These are phyloP conservation scores for Flaveria floridana DNA, from an alignment of 140 eudicot genomes.

Conservation along the genomic window DNA sequence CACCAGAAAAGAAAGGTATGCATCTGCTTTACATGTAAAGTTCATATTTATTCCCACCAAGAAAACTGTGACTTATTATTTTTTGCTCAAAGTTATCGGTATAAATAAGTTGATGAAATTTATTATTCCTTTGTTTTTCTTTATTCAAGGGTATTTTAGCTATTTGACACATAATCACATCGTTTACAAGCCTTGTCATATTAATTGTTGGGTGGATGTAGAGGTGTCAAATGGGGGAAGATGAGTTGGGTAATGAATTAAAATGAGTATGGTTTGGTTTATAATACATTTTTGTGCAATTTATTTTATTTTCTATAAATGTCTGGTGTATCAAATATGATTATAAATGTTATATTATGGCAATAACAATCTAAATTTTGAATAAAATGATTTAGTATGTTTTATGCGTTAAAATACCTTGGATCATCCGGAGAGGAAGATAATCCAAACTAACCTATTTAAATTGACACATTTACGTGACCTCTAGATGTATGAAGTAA, in stretches of 20 bases:
- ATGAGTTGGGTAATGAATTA: background rate
- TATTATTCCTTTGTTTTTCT: background rate
- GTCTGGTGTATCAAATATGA: background rate
- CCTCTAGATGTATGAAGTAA: constrained; percentile 10
- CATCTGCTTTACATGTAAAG: background rate
- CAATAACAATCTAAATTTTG: background rate
- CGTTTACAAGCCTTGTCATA: background rate
- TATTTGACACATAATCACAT: constrained; percentile 5
- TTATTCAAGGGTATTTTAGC: constrained; percentile 6
- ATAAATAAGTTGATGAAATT: background rate
- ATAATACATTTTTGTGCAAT: background rate
- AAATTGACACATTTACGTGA: background rate
- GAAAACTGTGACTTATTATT: background rate
- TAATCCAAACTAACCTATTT: background rate
- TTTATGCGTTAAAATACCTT: background rate
- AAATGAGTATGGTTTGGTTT: background rate
- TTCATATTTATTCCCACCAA: background rate
- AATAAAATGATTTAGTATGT: background rate
- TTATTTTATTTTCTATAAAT: background rate
- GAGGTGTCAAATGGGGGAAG: background rate
- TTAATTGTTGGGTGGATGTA: constrained; percentile 9
- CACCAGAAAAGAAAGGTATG: constrained; percentile 59
- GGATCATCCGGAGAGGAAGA: background rate
- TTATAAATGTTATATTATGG: background rate
- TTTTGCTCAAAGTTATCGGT: background rate